These are phyloP conservation scores for Fusarium redolens DNA, from an alignment of 2,329 filamentous ascomycete genomes.

Conservation along the genomic window DNA sequence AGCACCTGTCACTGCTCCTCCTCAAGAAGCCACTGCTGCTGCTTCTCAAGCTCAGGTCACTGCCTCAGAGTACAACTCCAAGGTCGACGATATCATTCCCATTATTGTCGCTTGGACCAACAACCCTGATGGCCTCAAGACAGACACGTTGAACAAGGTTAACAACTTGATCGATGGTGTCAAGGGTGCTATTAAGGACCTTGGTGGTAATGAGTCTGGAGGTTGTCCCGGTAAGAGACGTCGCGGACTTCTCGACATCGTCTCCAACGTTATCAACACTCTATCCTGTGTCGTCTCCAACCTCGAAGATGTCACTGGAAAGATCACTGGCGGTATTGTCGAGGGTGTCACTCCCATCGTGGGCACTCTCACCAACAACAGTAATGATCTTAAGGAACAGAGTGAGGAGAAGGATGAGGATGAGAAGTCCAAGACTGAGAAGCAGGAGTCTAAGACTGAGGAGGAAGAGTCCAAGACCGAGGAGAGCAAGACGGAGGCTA, in stretches of 20 bases:
- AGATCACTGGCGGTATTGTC: conserved; percentile 9
- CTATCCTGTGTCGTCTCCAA: conserved; percentile 1
- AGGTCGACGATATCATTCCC: conserved; percentile 7
- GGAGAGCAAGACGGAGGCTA: not conserved
- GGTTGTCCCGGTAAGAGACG: conserved; percentile 9
- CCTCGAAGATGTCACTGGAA: not conserved
- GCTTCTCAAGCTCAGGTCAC: conserved; percentile 5
- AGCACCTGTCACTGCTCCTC: not conserved
- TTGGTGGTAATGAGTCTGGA: conserved; percentile 2
- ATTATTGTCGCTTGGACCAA: conserved; percentile 14
- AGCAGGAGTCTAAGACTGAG: not conserved
- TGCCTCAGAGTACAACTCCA: conserved; percentile 13
- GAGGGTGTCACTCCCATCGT: conserved; percentile 15
- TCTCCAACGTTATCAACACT: conserved; percentile 4
- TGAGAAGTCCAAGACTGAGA: conserved; percentile 7
- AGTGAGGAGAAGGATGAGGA: conserved; percentile 17
- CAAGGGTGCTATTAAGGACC: conserved; percentile 8
- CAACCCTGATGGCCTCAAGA: conserved; percentile 10
- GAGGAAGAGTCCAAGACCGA: not conserved
- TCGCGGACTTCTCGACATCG: conserved; percentile 1
- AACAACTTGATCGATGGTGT: conserved; percentile 18
- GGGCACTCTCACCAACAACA: not conserved
- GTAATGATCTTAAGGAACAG: conserved; percentile 14
- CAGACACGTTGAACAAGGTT: conserved; percentile 13
- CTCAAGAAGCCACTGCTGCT: not conserved